A percentile compares a stretch with the other conserved stretches of the same genome.
phyloP scores from a whole-genome alignment of 331 rosid genomes.

The Malus hybrid region DNA sequence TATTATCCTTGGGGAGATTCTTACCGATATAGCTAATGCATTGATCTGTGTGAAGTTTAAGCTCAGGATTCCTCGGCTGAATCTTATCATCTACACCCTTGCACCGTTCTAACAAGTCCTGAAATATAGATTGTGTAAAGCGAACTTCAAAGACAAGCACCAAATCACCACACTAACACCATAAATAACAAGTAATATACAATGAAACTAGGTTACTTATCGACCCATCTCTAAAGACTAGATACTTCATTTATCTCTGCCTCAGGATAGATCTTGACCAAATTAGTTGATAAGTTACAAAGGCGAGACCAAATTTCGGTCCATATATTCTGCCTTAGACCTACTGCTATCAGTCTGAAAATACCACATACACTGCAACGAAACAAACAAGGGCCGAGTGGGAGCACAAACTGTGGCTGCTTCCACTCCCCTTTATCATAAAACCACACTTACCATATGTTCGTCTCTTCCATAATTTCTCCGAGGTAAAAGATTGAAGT shows the following conservation, averaged over 20 bases:
- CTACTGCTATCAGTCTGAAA: not conserved
- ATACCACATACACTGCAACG: not conserved
- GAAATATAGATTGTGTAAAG: not conserved
- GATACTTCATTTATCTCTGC: not conserved
- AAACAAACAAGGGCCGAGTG: too few species aligned
- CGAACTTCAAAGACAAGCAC: slow-evolving; percentile 18
- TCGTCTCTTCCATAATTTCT: slow-evolving; percentile 11
- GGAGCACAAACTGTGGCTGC: not conserved
- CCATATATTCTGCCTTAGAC: not conserved
- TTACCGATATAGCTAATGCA: slow-evolving; percentile 26
- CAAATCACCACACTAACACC: not conserved
- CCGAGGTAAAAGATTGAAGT: slow-evolving; percentile 16
- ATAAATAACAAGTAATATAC: not conserved
- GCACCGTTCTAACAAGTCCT: slow-evolving; percentile 9
- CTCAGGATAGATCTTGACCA: not conserved
- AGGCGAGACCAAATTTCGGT: not conserved
- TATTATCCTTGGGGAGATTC: slow-evolving; percentile 13
- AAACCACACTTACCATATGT: slow-evolving; percentile 2
- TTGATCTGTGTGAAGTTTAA: slow-evolving; percentile 21
- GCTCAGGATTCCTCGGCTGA: slow-evolving; percentile 22
- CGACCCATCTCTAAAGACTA: not conserved
- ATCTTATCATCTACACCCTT: slow-evolving; percentile 9
- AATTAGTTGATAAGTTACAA: not conserved
- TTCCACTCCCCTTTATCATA: not conserved
- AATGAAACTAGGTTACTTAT: not conserved